These are phyloP conservation scores for Nannochloris sp. DNA, from an alignment of 139 green algal genomes.

Conservation along the genomic window DNA sequence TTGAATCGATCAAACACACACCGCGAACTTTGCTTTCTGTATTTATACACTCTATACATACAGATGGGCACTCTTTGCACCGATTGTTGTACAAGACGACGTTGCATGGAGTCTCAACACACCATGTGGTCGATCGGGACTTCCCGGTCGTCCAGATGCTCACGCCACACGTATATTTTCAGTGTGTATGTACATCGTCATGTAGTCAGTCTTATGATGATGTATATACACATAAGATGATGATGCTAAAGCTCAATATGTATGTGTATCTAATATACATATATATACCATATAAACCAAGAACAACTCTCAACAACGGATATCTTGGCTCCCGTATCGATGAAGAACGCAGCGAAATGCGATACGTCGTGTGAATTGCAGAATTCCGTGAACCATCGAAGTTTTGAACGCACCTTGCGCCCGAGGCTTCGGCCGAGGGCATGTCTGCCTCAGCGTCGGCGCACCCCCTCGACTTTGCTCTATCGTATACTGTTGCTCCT, in stretches of 20 bases:
- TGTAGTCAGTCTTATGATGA: too few relatives aligned
- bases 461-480: constrained; percentile 45
- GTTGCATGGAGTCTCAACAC: too few relatives aligned
- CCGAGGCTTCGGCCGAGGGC: constrained; percentile 65
- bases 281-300: constrained; percentile 14
- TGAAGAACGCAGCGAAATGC: constrained; percentile 94
- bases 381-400: constrained; percentile 87
- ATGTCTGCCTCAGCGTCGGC: constrained; percentile 81
- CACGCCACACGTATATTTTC: too few relatives aligned
- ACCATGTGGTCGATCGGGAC: not conserved
- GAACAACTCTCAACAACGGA: constrained; percentile 77
- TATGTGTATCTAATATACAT: too few relatives aligned
- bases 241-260: too few relatives aligned
- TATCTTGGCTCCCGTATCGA: constrained; percentile 69
- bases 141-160: not conserved
- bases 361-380: constrained; percentile 92
- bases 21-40: not conserved
- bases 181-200: too few relatives aligned
- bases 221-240: too few relatives aligned
- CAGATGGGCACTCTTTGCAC: too few relatives aligned
- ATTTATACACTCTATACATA: too few relatives aligned
- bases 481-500: too few relatives aligned
- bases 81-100: too few relatives aligned
- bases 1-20: constrained; percentile 14
- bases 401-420: constrained; percentile 90